Base-by-base conservation (phyloP, 2,329 filamentous ascomycete species). In the Dothiorella sarmentorum region DNA sequence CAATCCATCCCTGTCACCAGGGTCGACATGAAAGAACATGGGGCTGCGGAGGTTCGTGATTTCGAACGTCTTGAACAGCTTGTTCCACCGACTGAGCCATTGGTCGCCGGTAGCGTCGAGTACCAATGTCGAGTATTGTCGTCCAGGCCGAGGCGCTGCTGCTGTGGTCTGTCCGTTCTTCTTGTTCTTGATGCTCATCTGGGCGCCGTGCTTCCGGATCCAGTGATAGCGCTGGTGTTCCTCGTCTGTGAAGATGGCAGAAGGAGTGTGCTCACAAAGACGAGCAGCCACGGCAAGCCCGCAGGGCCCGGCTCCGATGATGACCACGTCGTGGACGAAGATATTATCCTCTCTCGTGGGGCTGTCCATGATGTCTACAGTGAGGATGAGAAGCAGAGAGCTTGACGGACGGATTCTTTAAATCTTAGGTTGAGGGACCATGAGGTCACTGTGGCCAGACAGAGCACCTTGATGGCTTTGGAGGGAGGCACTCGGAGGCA, bases 21-120 rank as follows among this genome's bases (percentile, higher is more conserved):
- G 89, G 66, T 93, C 89, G 13, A 90, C 79, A 67, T 94, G 89
- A 75, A 91, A 93, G 66, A 92, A 88, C 86, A 93, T 89, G 0
- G 88, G 89, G 63, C 88, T 91, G 15, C 89, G 80, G 37, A 94
- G 75, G 65, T 91, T 84, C 1, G 81, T 78, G 45, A 93, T 93
- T 49, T 85, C 81, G 43, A 90, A 83, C 2, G 81, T 82, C 29
- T 79, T 76, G 72, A 93, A 93, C 3, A 88, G 79, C 13, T 78
- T 75, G 43, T 88, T 83, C 89, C 89, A 93, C 38, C 84, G 79
- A 9, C 80, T 73, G 78, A 93, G 84, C 88, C 88, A 93, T 43
- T 75, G 67, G 47, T 80, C 73, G 0, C 81, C 82, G 0, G 82
- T 82, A 1, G 82, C 82, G 65, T 93, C 89, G 0, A 94, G 75